These are phyloP conservation scores for Colletotrichum aenigma DNA, from an alignment of 2,329 filamentous ascomycete genomes.

Conservation along the genomic window DNA sequence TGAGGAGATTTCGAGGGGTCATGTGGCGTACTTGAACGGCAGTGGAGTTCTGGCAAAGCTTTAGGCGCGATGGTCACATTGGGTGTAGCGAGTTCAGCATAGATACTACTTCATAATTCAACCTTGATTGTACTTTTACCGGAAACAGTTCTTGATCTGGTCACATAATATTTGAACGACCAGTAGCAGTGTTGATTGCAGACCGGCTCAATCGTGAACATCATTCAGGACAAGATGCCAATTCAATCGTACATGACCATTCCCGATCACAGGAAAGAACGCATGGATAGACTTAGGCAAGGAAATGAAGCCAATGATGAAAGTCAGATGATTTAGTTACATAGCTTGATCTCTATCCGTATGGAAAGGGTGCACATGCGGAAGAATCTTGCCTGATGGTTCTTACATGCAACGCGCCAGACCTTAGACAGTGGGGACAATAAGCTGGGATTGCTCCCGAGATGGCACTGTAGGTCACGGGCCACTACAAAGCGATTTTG, in stretches of 20 bases:
- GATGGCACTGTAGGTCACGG: not conserved
- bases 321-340: not conserved
- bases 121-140: not conserved
- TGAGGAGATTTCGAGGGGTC: constrained; percentile 14
- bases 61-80: not conserved
- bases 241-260: not conserved
- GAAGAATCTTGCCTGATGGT: not conserved
- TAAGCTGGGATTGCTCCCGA: not conserved
- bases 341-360: not conserved
- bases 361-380: not conserved
- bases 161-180: not conserved
- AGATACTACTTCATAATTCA: not conserved
- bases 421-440: not conserved
- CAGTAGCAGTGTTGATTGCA: not conserved
- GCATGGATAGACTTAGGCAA: not conserved
- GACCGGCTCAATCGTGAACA: rapidly evolving
- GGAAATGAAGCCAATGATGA: not conserved
- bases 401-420: not conserved
- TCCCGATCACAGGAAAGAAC: not conserved
- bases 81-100: not conserved
- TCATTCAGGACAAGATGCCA: not conserved
- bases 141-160: not conserved
- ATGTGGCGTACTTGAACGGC: constrained; percentile 12
- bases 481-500: not conserved
- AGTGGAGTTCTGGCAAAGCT: constrained; percentile 22